Base-by-base conservation (phyloP, 2,329 filamentous ascomycete species). In the Coniochaeta pulveracea region DNA sequence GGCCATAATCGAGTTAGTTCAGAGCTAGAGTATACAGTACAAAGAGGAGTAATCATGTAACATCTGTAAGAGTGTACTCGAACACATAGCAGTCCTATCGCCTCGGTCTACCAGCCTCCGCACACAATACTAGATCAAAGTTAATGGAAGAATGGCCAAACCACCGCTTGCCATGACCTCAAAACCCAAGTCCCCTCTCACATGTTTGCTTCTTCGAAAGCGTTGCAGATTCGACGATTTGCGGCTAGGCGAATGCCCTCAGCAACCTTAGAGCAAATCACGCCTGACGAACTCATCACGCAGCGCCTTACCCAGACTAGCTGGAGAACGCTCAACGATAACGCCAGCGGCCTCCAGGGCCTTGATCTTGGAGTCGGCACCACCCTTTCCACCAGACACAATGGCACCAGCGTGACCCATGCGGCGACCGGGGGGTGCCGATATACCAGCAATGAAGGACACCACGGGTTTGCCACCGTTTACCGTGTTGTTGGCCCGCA, bases 371-470 rank as follows among this genome's bases (percentile, higher is more conserved):
- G 85, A 93, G 66, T 96, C 86, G 44, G 91, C 91, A 57, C 86
- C 91, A 55, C 91, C 91, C 77, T 95, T 96, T 51, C 91, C 91
- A 51, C 91, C 91, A 47, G 84, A 85, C 45, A 98, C 89, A 57
- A 98, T 98, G 55, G 91, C 91, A 63, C 91, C 91, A 47, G 91
- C 91, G 72, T 98, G 91, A 49, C 91, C 91, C 91, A 96, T 98
- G 61, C 91, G 80, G 59, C 91, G 79, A 55, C 91, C 91, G 21
- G 91, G 88, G 36, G 91, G 91, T 45, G 91, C 91, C 47, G 85
- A 93, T 66, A 98, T 96, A 67, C 91, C 91, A 45, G 91, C 91
- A 52, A 96, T 96, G 67, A 98, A 98, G 63, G 82, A 85, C 50
- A 96, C 91, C 40, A 93, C 88, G 52, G 91, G 91, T 78, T 95